Percentiles rank a stretch among this genome's conserved stretches.
Conservation (phyloP, 768 basidiomycete genomes). For the Tremella yokohamensis region DNA sequence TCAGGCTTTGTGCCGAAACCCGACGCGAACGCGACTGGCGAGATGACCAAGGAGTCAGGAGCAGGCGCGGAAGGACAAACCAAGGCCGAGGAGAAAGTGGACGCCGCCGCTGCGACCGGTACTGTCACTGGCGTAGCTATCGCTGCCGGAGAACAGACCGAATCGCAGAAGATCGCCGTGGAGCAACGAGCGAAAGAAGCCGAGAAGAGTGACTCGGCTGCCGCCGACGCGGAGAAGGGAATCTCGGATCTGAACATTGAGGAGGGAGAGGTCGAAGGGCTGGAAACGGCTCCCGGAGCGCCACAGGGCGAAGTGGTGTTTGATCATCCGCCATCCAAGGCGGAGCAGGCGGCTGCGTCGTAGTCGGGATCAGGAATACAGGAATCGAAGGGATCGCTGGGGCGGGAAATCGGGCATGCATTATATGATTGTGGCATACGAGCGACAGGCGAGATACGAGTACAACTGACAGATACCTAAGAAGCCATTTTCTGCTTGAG, state of each 20-base stretch:
- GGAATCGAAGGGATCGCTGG: no score
- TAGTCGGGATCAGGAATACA: no score
- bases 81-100: not conserved
- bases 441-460: no score
- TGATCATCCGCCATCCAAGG: slow-evolving; percentile 44
- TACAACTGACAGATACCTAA: no score
- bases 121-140: not conserved
- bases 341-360: slow-evolving; percentile 23
- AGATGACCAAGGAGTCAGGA: slow-evolving; percentile 6
- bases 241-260: slow-evolving; percentile 4
- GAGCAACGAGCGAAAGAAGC: not conserved
- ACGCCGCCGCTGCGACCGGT: not conserved
- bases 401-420: no score
- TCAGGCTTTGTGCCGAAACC: slow-evolving; percentile 32
- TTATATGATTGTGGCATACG: no score
- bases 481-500: slow-evolving; percentile 1
- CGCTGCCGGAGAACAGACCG: not conserved
- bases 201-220: not conserved
- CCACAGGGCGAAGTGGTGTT: slow-evolving; percentile 44
- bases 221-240: not conserved
- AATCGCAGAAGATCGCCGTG: slow-evolving; percentile 1
- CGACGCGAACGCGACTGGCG: slow-evolving; percentile 32
- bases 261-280: slow-evolving; percentile 17
- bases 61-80: not conserved
- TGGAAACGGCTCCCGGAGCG: slow-evolving; percentile 42